Evolutionary conservation across 2,329 filamentous ascomycete genomes (phyloP), one percentile per base, ranked within the genome.

Genomic region (Xylogone sp.): DNA sequence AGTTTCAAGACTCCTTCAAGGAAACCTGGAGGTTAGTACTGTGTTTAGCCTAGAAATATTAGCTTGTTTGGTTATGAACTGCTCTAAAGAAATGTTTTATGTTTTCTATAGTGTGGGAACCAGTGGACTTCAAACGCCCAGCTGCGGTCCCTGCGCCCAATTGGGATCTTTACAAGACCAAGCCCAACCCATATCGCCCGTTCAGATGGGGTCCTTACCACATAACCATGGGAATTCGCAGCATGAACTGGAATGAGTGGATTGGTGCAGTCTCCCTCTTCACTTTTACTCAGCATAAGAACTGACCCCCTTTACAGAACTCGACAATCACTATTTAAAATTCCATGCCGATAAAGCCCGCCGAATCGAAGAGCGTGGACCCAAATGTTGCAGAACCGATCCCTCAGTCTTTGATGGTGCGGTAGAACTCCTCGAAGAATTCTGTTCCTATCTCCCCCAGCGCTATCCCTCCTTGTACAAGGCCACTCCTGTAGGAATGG

Each of bases 251-350:
- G 65, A 58, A 67, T 52, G 61, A 67, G 45, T 67, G 65, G 65
- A 67, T 67, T 52, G 65, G 65, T 67, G 51, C 46, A 39, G 56
- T 10, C 39, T 43, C 27, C 13, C 4, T 19, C 20, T 29, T n/a
- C 9, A 21, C 2, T 43, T 18, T 13, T 6, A 7, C 27, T 21
- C 22, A 46, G 10, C 24, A n/a, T 39, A 47, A 20, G 43, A 27
- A 50, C 59, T 62, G 34, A 62, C 21, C 20, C 43, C 12, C 42
- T 43, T 7, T 21, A n/a, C 51, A 77, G 88, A 95, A 69, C 79
- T 95, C 21, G 90, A 95, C 69, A 92, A 87, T 63, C 79, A 92
- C 45, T 95, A 82, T 65, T 77, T 83, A 1, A 81, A 79, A 49
- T 95, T 77, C 65, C 88, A 95, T 68, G 77, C 76, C 27, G 80